Conservation (phyloP, 164 flowering plant genomes). For the Chimonanthus salicifolius region DNA sequence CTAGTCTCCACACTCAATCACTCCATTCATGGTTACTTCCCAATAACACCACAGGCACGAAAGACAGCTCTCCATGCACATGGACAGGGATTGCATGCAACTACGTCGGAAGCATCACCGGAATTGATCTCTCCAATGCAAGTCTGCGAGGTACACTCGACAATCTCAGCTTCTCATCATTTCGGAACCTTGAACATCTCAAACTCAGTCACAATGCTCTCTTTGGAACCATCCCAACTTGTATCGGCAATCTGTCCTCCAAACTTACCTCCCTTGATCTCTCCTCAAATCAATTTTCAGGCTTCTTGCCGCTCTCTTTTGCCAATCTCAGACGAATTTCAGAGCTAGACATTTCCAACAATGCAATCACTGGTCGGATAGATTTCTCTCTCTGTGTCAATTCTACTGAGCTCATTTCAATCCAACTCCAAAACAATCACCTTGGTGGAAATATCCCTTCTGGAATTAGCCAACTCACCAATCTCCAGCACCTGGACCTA, state of each 20-base stretch:
- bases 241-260: constrained; percentile 14
- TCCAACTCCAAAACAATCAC: constrained; percentile 7
- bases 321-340: constrained; percentile 20
- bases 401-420: constrained; percentile 6
- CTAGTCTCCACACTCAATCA: neutral
- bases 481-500: neutral
- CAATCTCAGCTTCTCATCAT: constrained; percentile 16
- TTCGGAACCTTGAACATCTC: constrained; percentile 17
- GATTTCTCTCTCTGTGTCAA: constrained; percentile 14
- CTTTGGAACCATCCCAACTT: constrained; percentile 15
- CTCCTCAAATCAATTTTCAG: constrained; percentile 15
- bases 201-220: constrained; percentile 8
- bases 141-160: constrained; percentile 13
- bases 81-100: constrained; percentile 21
- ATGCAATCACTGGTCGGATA: constrained; percentile 12
- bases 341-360: constrained; percentile 19
- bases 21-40: constrained; percentile 1
- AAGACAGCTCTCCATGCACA: constrained; percentile 1
- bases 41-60: neutral
- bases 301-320: constrained; percentile 22
- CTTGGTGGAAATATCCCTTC: constrained; percentile 19
- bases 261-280: constrained; percentile 22
- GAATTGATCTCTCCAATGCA: constrained; percentile 4
- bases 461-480: constrained; percentile 17
- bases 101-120: constrained; percentile 4